Evolutionary conservation across 257 asterid genomes (phyloP).

Genomic region (Fraxinus pennsylvanica): DNA sequence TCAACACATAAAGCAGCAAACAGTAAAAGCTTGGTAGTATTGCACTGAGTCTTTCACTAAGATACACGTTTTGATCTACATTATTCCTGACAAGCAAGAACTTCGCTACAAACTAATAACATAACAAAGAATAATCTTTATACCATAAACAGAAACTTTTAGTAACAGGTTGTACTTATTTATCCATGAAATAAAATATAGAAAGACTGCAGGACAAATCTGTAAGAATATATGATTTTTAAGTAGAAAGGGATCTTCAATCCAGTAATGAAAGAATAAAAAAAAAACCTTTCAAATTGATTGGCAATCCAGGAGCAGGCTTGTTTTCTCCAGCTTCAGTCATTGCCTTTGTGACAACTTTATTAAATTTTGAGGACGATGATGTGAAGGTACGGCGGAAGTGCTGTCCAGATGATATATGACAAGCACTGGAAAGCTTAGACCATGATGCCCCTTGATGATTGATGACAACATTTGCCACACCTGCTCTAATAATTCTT

Average conservation of each 20-base stretch:
- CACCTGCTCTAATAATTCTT: conserved; percentile 32
- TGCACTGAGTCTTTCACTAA: not conserved
- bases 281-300: conserved; percentile 63
- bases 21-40: not conserved
- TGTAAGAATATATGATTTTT: not conserved
- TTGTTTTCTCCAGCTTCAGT: conserved; percentile 54
- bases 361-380: conserved; percentile 41
- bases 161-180: not conserved
- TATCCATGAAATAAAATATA: not conserved
- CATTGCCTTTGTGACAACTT: conserved; percentile 55
- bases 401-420: conserved; percentile 47
- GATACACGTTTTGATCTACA: not conserved
- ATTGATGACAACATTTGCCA: conserved; percentile 32
- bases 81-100: not conserved
- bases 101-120: not conserved
- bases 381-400: conserved; percentile 50
- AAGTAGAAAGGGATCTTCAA: not conserved
- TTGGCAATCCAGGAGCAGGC: conserved; percentile 55
- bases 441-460: conserved; percentile 43
- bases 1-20: conserved; percentile 7
- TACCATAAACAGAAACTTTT: not conserved
- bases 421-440: conserved; percentile 54
- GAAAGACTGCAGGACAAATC: not conserved
- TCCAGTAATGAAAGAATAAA: not conserved
- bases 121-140: not conserved